Percentiles rank a stretch among this genome's conserved stretches.
These are phyloP conservation scores for Lagenaria siceraria DNA, from an alignment of 306 rosid genomes.

Conservation along the genomic window DNA sequence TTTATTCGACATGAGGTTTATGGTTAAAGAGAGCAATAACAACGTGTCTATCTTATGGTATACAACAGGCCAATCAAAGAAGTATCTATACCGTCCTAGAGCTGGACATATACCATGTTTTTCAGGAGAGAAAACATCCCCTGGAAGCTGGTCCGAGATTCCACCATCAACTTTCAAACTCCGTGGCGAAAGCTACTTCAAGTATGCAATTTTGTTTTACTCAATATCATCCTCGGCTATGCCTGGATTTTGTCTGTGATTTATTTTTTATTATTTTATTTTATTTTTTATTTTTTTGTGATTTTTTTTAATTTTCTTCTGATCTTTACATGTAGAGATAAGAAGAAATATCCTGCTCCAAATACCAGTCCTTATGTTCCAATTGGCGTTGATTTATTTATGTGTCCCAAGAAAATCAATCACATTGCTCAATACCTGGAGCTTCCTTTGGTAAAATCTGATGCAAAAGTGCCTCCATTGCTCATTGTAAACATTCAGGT, in stretches of 20 bases:
- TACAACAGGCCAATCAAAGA: slow-evolving; percentile 59
- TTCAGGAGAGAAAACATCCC: slow-evolving; percentile 37
- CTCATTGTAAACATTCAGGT: slow-evolving; percentile 94
- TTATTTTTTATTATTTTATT: no score
- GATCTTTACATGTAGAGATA: slow-evolving; percentile 47
- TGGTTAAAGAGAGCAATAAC: not conserved
- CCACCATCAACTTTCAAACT: slow-evolving; percentile 77
- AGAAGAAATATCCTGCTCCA: slow-evolving; percentile 57
- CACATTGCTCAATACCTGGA: slow-evolving; percentile 82
- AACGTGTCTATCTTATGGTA: not conserved
- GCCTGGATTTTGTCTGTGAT: not conserved
- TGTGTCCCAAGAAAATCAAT: slow-evolving; percentile 62
- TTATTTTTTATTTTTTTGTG: not conserved
- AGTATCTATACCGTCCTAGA: slow-evolving; percentile 42
- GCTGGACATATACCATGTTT: slow-evolving; percentile 56
- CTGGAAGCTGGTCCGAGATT: slow-evolving; percentile 88
- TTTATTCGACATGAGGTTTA: not conserved
- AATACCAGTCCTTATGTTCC: slow-evolving; percentile 71
- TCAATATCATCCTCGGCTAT: not conserved
- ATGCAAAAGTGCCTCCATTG: slow-evolving; percentile 50
- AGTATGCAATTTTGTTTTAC: slow-evolving; percentile 26
- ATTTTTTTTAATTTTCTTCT: slow-evolving; percentile 12
- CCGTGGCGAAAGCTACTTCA: slow-evolving; percentile 80
- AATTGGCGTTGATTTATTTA: slow-evolving; percentile 73
- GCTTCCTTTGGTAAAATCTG: slow-evolving; percentile 56